Evolutionary conservation across 176 grass and related monocot species (phyloP).

Genomic region (Phyllostachys edulis): DNA sequence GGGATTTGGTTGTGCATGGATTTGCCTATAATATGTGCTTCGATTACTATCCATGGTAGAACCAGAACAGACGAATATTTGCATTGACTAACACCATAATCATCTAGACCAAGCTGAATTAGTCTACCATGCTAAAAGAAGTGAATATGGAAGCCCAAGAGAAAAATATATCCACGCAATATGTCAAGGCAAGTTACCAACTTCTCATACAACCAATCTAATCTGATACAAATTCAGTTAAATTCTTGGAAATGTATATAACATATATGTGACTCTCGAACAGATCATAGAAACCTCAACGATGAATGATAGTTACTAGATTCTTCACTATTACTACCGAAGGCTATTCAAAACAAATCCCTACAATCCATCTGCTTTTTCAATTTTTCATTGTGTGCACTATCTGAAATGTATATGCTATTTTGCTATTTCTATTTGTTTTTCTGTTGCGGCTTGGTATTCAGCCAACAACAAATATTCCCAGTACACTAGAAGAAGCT

Average conservation of each 20-base stretch:
- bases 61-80: not conserved
- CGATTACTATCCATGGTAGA: not conserved
- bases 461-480: too few species aligned
- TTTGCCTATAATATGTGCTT: not conserved
- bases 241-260: not conserved
- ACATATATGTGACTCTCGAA: not conserved
- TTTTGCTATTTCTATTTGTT: conserved; percentile 18
- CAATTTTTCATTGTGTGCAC: not conserved
- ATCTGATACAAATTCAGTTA: not conserved
- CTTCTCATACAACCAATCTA: not conserved
- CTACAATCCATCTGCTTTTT: not conserved
- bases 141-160: not conserved
- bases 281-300: not conserved
- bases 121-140: not conserved
- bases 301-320: not conserved
- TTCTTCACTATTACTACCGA: not conserved
- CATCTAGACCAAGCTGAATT: not conserved
- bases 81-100: not conserved
- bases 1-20: not conserved
- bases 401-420: not conserved
- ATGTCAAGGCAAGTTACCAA: conserved; percentile 10
- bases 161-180: not conserved
- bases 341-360: conserved; percentile 16
- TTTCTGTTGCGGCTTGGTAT: too few species aligned
- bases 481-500: too few species aligned